Evolutionary conservation across 306 rosid species (phyloP), one percentile per base, ranked within the genome.

Genomic region (Medicago arabica): DNA sequence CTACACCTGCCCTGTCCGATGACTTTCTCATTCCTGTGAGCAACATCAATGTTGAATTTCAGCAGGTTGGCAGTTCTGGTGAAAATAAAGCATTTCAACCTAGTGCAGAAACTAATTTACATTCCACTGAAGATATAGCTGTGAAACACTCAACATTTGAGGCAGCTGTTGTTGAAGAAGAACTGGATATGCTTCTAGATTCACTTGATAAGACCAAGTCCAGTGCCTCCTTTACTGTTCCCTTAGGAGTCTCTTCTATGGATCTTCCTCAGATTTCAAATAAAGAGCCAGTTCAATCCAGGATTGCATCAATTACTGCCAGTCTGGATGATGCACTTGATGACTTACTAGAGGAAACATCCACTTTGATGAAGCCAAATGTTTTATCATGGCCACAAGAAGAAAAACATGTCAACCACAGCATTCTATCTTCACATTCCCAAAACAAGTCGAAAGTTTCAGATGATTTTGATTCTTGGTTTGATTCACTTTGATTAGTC

Each of bases 391-490:
- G 47, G 60, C 41, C 88, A 39, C 82, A 34, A 28, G 85, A 75
- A 74, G 85, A 78, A 69, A 78, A 77, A 36, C 54, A 71, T 59
- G 62, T 62, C 28, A 67, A 36, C 9, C 44, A 53, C 59, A 64
- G 55, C 63, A 49, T 74, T 28, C 86, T 57, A n/a, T 68, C 91
- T 39, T 66, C 92, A 11, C 71, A 51, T 53, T 78, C 90, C 23
- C 91, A 58, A 75, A 80, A 81, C 70, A 84, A 77, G 81, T 51
- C 89, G 71, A 59, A 78, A 81, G 70, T 69, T 59, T 25, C 71
- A 3, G 88, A 88, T 77, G 92, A 90, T 62, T 88, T 92, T 77
- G 94, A 90, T 75, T 84, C 94, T 60, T 88, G 96, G 98, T 85
- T 90, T 34, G 93, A 87, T 83, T 87, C 96, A 69, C 76, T 90